Evolutionary conservation across 1,139 yeast species (phyloP).

Genomic region (Saccharomycopsis crataegensis): DNA sequence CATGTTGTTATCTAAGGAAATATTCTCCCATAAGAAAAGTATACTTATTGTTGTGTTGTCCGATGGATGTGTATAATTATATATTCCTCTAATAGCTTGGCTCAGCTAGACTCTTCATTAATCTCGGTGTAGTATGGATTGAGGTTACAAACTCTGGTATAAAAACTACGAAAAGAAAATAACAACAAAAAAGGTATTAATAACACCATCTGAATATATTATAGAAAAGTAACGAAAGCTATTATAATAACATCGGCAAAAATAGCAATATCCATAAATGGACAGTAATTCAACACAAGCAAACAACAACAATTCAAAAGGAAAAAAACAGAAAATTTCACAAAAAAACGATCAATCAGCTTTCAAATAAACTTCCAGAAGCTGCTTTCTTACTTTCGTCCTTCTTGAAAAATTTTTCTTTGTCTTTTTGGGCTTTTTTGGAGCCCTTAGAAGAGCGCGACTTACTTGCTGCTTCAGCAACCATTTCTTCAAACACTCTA

Average conservation of each 20-base stretch:
- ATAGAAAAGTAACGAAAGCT: background rate
- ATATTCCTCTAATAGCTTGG: too few relatives aligned
- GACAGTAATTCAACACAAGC: background rate
- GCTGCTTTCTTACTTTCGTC: slow-evolving; percentile 18
- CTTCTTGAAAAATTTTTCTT: slow-evolving; percentile 11
- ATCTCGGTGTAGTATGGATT: background rate
- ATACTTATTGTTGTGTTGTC: background rate
- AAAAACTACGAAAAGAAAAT: background rate
- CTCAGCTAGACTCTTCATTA: background rate
- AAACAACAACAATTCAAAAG: background rate
- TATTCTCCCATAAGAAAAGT: background rate
- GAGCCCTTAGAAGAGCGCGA: slow-evolving; percentile 25
- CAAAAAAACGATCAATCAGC: background rate
- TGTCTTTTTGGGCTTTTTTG: slow-evolving; percentile 21
- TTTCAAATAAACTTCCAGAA: slow-evolving; percentile 14
- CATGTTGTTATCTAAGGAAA: background rate
- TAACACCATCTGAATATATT: background rate
- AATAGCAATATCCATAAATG: background rate
- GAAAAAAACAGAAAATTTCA: background rate
- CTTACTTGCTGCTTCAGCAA: slow-evolving; percentile 59
- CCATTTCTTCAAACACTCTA: slow-evolving; percentile 66
- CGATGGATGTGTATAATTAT: background rate
- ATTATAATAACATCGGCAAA: background rate
- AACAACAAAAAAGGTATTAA: background rate
- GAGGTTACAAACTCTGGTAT: too few relatives aligned